phyloP scores from a whole-genome alignment of 352 stramenopile species.

The Phytophthora pinifolia region DNA sequence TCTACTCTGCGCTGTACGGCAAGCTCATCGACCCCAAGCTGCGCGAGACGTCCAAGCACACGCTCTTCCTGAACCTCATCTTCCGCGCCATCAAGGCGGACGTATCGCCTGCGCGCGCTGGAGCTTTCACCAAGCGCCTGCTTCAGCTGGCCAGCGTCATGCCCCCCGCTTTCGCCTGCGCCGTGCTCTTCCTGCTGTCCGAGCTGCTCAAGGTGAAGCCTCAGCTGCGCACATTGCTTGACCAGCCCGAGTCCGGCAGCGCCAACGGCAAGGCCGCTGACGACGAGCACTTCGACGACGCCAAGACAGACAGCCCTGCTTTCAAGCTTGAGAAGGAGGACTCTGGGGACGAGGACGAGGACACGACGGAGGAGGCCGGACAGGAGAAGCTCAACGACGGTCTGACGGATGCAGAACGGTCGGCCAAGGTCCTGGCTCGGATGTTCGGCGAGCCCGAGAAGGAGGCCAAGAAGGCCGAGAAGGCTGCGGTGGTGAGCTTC shows the following conservation, averaged over 20 bases:
- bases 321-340: constrained; percentile 50
- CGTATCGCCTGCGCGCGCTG: constrained; percentile 71
- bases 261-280: constrained; percentile 20
- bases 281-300: constrained; percentile 64
- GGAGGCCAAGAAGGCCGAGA: constrained; percentile 17
- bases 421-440: constrained; percentile 53
- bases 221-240: constrained; percentile 66
- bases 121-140: constrained; percentile 95
- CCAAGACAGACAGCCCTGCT: constrained; percentile 32
- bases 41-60: constrained; percentile 92
- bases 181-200: constrained; percentile 94
- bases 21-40: constrained; percentile 92
- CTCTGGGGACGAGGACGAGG: constrained; percentile 34
- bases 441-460: constrained; percentile 56
- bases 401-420: constrained; percentile 50
- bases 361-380: constrained; percentile 22
- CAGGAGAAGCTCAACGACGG: constrained; percentile 39
- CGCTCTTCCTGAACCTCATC: constrained; percentile 98
- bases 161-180: constrained; percentile 90
- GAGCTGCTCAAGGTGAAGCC: constrained; percentile 91
- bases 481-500: constrained; percentile 36
- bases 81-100: constrained; percentile 98
- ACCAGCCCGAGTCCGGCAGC: constrained; percentile 52
- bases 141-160: constrained; percentile 83
- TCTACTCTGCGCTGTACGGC: constrained; percentile 97